phyloP scores from a whole-genome alignment of 2,329 filamentous ascomycete genomes.

The Triangularia setosa region DNA sequence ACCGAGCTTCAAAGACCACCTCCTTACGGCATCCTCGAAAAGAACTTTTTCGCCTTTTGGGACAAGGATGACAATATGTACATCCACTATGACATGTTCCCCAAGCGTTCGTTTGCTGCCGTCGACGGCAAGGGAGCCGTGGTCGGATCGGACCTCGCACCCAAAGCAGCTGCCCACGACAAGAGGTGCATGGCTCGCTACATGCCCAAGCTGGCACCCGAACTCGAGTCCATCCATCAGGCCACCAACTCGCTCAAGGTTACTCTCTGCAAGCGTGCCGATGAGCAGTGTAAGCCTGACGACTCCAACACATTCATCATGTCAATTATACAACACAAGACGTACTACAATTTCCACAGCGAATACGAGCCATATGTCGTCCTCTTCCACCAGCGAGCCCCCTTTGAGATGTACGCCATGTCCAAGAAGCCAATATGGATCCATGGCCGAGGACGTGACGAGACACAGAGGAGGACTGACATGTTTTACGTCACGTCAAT shows the following conservation, averaged over 20 bases:
- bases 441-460: slow-evolving; percentile 40
- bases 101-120: slow-evolving; percentile 46
- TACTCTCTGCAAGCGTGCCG: slow-evolving; percentile 49
- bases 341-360: slow-evolving; percentile 43
- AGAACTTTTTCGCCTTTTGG: slow-evolving; percentile 64
- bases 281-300: slow-evolving; percentile 39
- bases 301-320: slow-evolving; percentile 52
- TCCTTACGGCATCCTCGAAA: slow-evolving; percentile 47
- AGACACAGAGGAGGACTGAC: slow-evolving; percentile 39
- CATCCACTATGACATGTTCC: slow-evolving; percentile 50
- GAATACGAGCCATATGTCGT: slow-evolving; percentile 55
- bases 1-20: slow-evolving; percentile 51
- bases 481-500: slow-evolving; percentile 58
- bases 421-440: slow-evolving; percentile 53
- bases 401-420: slow-evolving; percentile 49
- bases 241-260: slow-evolving; percentile 56
- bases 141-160: slow-evolving; percentile 42
- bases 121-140: slow-evolving; percentile 43
- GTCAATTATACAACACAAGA: slow-evolving; percentile 53
- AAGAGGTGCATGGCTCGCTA: slow-evolving; percentile 43
- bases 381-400: slow-evolving; percentile 44
- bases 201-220: slow-evolving; percentile 37
- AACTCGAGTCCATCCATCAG: slow-evolving; percentile 52
- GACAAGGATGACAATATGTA: slow-evolving; percentile 43
- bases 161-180: slow-evolving; percentile 36